These are phyloP conservation scores for Lodderomyces theae DNA, from an alignment of 1,139 yeast species.

Conservation along the genomic window DNA sequence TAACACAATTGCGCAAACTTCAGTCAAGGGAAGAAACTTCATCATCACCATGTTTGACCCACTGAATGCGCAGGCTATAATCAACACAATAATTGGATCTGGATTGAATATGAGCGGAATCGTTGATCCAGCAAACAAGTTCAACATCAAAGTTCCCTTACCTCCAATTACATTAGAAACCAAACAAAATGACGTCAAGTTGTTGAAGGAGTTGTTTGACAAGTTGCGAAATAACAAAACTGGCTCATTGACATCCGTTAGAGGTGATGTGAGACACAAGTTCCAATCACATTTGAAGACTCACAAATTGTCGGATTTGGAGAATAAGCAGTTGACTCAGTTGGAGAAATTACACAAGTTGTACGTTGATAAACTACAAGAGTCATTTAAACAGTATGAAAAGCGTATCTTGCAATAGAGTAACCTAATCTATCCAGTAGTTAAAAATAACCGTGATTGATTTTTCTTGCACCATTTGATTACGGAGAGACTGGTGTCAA, in stretches of 20 bases:
- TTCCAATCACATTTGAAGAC: conserved; percentile 45
- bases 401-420: conserved; percentile 38
- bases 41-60: conserved; percentile 85
- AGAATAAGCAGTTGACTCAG: conserved; percentile 51
- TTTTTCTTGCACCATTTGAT: conserved; percentile 43
- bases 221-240: conserved; percentile 50
- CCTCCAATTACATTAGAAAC: conserved; percentile 76
- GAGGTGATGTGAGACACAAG: conserved; percentile 60
- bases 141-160: conserved; percentile 67
- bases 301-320: conserved; percentile 55
- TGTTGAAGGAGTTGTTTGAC: conserved; percentile 63
- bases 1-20: conserved; percentile 70
- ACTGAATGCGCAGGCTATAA: conserved; percentile 60
- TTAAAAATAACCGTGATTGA: conserved; percentile 31
- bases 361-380: conserved; percentile 56
- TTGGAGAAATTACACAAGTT: conserved; percentile 69
- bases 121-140: conserved; percentile 66
- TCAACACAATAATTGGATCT: conserved; percentile 67
- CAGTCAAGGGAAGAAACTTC: conserved; percentile 67
- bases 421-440: conserved; percentile 18
- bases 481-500: conserved; percentile 30
- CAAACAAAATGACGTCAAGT: conserved; percentile 55
- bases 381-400: conserved; percentile 59
- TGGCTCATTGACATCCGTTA: conserved; percentile 49
- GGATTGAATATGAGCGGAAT: conserved; percentile 78